A percentile compares a stretch with the other conserved stretches of the same genome.
Conservation (phyloP, 1,139 yeast genomes). For the Suhomyces anneliseae region DNA sequence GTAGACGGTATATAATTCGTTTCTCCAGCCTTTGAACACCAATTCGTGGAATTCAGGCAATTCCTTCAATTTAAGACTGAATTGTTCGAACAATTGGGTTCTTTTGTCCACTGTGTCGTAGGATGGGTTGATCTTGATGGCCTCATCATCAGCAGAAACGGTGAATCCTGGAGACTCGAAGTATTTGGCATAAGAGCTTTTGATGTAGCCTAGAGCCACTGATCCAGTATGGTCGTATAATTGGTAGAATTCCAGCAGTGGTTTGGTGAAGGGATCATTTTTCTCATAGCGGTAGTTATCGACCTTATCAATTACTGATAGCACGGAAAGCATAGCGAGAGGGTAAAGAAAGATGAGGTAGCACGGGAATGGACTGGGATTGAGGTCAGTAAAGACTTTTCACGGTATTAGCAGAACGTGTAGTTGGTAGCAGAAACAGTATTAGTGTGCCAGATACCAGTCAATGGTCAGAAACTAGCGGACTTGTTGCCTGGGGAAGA, state of each 20-base stretch:
- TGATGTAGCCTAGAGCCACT: slow-evolving; percentile 52
- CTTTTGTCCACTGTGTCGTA: slow-evolving; percentile 51
- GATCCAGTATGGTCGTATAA: slow-evolving; percentile 53
- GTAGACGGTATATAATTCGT: slow-evolving; percentile 77
- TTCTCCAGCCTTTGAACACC: slow-evolving; percentile 73
- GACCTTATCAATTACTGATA: slow-evolving; percentile 34
- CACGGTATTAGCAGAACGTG: no score
- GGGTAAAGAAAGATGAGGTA: no score
- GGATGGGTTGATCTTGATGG: slow-evolving; percentile 36
- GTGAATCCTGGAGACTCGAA: slow-evolving; percentile 39
- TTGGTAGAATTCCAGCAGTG: slow-evolving; percentile 29
- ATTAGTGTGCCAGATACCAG: no score
- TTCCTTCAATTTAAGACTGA: slow-evolving; percentile 48
- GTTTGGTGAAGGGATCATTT: slow-evolving; percentile 15
- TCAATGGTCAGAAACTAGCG: no score
- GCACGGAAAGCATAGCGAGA: not conserved
- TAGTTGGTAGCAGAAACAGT: no score
- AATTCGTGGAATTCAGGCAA: slow-evolving; percentile 40
- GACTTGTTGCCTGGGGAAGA: no score
- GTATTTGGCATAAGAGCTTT: slow-evolving; percentile 44
- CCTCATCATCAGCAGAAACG: slow-evolving; percentile 14
- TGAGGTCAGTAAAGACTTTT: no score
- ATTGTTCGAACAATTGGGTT: slow-evolving; percentile 39
- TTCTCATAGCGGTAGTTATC: slow-evolving; percentile 50
- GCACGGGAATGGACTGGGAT: no score